These are phyloP conservation scores for Eucalyptus polybractea DNA, from an alignment of 345 rosid species.

Conservation along the genomic window DNA sequence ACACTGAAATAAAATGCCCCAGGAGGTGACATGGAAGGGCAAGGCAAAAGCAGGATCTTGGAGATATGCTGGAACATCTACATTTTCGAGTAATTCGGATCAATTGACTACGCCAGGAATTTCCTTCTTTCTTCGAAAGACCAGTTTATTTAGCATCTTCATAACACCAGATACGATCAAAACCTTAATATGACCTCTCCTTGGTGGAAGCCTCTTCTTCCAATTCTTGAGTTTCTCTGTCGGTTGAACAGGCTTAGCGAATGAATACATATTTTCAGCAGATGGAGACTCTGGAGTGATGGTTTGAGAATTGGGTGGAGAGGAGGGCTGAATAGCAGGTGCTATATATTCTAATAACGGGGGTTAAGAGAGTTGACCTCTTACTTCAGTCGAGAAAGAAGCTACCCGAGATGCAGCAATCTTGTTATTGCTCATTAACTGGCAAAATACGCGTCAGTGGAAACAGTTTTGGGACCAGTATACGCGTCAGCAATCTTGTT, in stretches of 20 bases:
- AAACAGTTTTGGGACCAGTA: not conserved
- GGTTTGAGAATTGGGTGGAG: not conserved
- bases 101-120: not conserved
- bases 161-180: not conserved
- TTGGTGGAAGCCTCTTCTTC: not conserved
- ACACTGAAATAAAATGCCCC: not conserved
- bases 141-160: not conserved
- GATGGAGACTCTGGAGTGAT: not conserved
- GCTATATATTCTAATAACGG: not conserved
- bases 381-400: not conserved
- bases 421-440: not conserved
- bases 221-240: not conserved
- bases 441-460: not conserved
- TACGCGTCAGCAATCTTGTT: too few species aligned
- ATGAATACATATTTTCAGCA: not conserved
- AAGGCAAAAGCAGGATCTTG: not conserved
- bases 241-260: not conserved
- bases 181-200: not conserved
- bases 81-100: not conserved
- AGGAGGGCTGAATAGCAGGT: not conserved
- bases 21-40: not conserved
- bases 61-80: not conserved
- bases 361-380: not conserved
- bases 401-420: not conserved
- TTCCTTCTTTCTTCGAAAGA: not conserved